Conservation (phyloP, 805 yeast species). For the Metschnikowia proteae region DNA sequence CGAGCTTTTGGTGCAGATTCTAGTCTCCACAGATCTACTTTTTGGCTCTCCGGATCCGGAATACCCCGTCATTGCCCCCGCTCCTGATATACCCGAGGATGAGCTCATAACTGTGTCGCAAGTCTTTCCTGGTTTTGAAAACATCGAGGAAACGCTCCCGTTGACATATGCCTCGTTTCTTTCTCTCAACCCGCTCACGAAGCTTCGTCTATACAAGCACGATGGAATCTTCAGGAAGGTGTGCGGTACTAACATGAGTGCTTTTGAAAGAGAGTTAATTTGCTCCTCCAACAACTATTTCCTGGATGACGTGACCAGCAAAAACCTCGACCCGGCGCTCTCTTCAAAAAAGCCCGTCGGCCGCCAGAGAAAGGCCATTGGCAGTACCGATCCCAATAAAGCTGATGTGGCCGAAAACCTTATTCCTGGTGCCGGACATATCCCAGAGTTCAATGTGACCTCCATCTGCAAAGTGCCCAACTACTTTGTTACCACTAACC, state of each 20-base stretch:
- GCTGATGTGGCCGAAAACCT: slow-evolving; percentile 38
- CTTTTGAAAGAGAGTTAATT: slow-evolving; percentile 34
- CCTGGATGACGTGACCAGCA: slow-evolving; percentile 7
- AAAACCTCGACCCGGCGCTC: slow-evolving; percentile 4
- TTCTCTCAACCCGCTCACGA: slow-evolving; percentile 30
- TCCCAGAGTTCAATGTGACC: slow-evolving; percentile 39
- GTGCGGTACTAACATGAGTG: slow-evolving; percentile 26
- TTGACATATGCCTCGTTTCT: slow-evolving; percentile 35
- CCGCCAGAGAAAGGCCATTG: slow-evolving; percentile 28
- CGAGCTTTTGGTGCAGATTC: slow-evolving; percentile 18
- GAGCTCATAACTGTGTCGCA: slow-evolving; percentile 35
- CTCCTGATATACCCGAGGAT: slow-evolving; percentile 13
- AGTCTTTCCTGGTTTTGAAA: slow-evolving; percentile 41
- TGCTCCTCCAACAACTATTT: slow-evolving; percentile 27
- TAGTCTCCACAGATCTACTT: slow-evolving; percentile 16
- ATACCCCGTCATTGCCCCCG: not conserved
- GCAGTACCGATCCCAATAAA: slow-evolving; percentile 36
- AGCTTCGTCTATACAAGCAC: slow-evolving; percentile 36
- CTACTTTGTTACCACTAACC: slow-evolving; percentile 34
- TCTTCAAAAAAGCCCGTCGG: slow-evolving; percentile 25
- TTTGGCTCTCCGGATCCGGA: slow-evolving; percentile 9
- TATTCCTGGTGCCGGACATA: slow-evolving; percentile 42
- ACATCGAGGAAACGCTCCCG: slow-evolving; percentile 26
- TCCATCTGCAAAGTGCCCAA: slow-evolving; percentile 42
- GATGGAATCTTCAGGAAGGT: slow-evolving; percentile 18